Evolutionary conservation across 371 early-diverging fungal species (phyloP), one percentile per base, ranked within the genome.

Genomic region (Synchytrium microbalum): DNA sequence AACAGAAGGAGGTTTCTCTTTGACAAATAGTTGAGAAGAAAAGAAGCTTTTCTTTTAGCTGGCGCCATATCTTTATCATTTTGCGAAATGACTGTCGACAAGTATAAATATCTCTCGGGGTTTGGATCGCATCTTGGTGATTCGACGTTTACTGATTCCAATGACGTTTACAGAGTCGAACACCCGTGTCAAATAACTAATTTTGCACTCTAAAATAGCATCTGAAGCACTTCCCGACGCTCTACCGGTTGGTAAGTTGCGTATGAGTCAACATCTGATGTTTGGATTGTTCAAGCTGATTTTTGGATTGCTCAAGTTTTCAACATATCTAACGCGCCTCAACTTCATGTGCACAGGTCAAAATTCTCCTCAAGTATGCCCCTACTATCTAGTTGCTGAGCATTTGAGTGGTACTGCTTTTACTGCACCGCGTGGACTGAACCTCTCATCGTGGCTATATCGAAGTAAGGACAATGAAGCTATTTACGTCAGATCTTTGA

Each of bases 351-450:
- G 3, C 13, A 61, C 60, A 76, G 91, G 85, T 58, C 92, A 91
- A 68, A 97, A 97, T 81, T 86, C 92, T 1, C 96, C 98, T 3
- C 95, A 94, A 76, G 75, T 81, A 62, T 91, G 90, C 68, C 91
- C 96, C 31, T 95, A 91, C 68, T 84, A 87, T 19, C 82, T 97
- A 58, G 93, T 95, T 69, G 92, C 96, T 25, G 98, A 97, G 75
- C 95, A 95, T 70, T 80, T 97, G 29, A 91, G 92, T 26, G 96
- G 96, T 51, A 90, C 94, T 2, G 94, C 96, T 16, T 97, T 97
- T 75, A 96, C 98, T 0, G 92, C 86, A 1, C 90, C 88, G 30
- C 83, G 94, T 31, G 78, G 83, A 31, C 79, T 86, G 66, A 96
- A 97, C 79, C 88, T 86, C 71, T 81, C 90, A 69, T 87, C 84